phyloP scores from a whole-genome alignment of 139 green algal genomes.

The Coccomyxa sp. region DNA sequence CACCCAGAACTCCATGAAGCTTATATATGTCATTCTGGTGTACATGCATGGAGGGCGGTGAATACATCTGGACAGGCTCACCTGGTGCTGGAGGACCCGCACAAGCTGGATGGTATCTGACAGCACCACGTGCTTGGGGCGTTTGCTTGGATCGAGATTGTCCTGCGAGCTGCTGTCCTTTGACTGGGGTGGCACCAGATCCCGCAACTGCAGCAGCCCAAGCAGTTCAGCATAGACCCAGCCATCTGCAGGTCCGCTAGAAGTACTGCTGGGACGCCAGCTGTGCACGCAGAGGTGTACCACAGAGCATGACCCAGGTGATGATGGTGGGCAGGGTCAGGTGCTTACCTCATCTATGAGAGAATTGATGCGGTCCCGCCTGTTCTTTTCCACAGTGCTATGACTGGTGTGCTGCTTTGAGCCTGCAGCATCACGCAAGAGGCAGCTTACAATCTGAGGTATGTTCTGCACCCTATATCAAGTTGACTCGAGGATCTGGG shows the following conservation, averaged over 20 bases:
- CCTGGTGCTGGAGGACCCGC: too few species aligned
- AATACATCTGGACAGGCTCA: too few species aligned
- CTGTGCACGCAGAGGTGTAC: background rate
- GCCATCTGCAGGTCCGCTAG: background rate
- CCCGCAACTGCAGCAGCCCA: conserved; percentile 24
- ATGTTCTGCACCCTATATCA: too few species aligned
- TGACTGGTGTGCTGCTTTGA: conserved; percentile 50
- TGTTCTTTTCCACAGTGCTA: conserved; percentile 76
- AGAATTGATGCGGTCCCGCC: conserved; percentile 71
- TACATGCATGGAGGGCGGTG: too few species aligned
- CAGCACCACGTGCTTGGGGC: conserved; percentile 69
- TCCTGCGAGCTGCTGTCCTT: background rate
- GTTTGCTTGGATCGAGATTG: conserved; percentile 15
- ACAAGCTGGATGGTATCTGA: conserved; percentile 66
- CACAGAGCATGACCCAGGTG: background rate
- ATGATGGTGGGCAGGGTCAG: background rate
- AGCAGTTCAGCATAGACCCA: background rate
- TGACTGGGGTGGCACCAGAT: conserved; percentile 31
- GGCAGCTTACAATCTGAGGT: too few species aligned
- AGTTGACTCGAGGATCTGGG: too few species aligned
- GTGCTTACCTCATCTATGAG: conserved; percentile 62
- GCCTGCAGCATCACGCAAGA: background rate
- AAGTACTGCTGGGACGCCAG: background rate
- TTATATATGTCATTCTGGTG: too few species aligned
- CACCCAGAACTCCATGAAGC: too few species aligned